Evolutionary conservation across 2,329 filamentous ascomycete species (phyloP), one percentile per base, ranked within the genome.

Genomic region (Phaeosphaeriaceae sp.): DNA sequence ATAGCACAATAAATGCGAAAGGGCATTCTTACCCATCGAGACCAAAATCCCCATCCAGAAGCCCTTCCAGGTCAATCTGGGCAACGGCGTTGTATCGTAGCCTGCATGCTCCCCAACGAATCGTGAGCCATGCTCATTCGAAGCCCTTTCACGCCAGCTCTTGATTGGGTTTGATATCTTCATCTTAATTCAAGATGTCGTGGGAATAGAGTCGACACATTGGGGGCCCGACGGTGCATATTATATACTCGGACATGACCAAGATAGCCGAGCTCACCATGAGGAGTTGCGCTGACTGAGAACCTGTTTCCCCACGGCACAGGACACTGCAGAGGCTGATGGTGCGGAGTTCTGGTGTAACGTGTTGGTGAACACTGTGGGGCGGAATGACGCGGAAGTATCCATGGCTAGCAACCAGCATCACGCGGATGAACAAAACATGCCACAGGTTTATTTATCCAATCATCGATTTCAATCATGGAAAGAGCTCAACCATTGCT

Each of bases 41-140:
- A 73, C 69, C 49, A 74, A 51, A 2, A 74, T 49, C 1, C 66
- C 70, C 71, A 73, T 74, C 40, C 56, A 61, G 17, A 71, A 58
- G 2, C 58, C 54, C 33, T 56, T 56, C 59, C 56, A 61, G 19
- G 69, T 71, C 40, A 70, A 27, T 40, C 67, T 59, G 19, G 66
- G 68, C 19, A 72, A 56, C 20, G 69, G 69, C 5, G 54, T 59
- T 27, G 60, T 66, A 40, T 72, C 68, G 40, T 66, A 71, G 11
- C 65, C 69, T 36, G 47, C 65, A 57, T 70, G 68, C 45, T 70
- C 58, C 6, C 53, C 63, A 13, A 64, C 59, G 56, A 58, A 61
- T 25, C 56, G 44, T 17, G 61, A 63, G 9, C 54, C 58, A 44
- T 68, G 47, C 40, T 62, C 63, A 15, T 62, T 60, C 17, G 63